Evolutionary conservation across 2,329 filamentous ascomycete species (phyloP), one percentile per base, ranked within the genome.

Genomic region (Arthroderma sp.): DNA sequence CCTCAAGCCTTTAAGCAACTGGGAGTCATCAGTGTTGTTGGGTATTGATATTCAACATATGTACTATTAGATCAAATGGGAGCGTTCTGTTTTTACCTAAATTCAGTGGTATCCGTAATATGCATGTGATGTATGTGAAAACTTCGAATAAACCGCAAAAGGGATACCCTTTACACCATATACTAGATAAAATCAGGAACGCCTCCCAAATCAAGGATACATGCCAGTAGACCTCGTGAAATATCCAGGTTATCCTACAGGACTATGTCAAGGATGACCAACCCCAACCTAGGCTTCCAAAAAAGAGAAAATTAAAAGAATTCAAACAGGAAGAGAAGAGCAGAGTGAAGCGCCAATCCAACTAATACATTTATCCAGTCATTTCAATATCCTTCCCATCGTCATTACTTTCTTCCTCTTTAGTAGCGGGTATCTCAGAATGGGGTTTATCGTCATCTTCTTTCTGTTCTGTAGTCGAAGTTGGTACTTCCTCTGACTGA

Each of bases 301-400:
- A 43, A 9, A 43, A 17, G n/a, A n/a, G n/a, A n/a, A n/a, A n/a
- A n/a, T n/a, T n/a, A n/a, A n/a, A n/a, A n/a, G n/a, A n/a, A n/a
- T n/a, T n/a, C n/a, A 43, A 21, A 51, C 7, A 33, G 15, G 7
- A 38, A 4, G 3, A 43, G 33, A 57, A 31, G 25, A 51, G 28
- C 55, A 47, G 55, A 51, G 19, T 31, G 53, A 31, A 58, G 44
- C 44, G 28, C 25, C 44, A 57, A 37, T 37, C 58, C 58, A 15
- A 39, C 43, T 1, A 58, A 47, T 28, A 38, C 37, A 13, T 52
- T 31, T 54, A 41, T 53, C 51, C 39, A 25, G 53, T 51, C 44
- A 51, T 51, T 31, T 51, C 37, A 54, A 54, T 33, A 19, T 54
- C 37, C 25, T 21, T 56, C 25, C 35, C 59, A 54, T 56, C n/a